Evolutionary conservation across 2,329 filamentous ascomycete genomes (phyloP).

Genomic region (Lachnellula cervina): DNA sequence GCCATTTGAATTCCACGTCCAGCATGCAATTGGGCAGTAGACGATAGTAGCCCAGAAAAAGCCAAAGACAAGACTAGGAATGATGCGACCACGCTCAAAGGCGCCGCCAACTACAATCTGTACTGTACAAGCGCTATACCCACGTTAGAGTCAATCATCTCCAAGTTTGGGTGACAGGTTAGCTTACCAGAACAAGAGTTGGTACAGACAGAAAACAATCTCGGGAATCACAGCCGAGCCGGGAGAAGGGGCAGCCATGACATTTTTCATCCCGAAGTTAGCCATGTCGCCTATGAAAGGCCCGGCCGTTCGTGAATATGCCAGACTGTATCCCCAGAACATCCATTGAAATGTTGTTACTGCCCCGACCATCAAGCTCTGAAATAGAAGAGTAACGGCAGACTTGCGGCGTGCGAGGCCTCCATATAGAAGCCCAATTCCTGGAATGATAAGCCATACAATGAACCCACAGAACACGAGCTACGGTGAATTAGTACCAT

Average conservation of each 20-base stretch:
- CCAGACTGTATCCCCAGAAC: conserved; percentile 61
- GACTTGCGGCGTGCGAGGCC: conserved; percentile 60
- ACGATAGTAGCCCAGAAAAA: conserved; percentile 62
- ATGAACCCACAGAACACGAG: conserved; percentile 51
- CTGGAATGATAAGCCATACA: conserved; percentile 63
- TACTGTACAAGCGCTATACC: conserved; percentile 45
- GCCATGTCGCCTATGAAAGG: conserved; percentile 59
- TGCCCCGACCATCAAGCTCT: conserved; percentile 53
- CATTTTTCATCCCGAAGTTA: conserved; percentile 58
- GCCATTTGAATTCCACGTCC: conserved; percentile 63
- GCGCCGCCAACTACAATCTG: conserved; percentile 62
- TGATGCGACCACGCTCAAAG: conserved; percentile 54
- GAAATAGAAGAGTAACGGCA: conserved; percentile 57
- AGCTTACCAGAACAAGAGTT: conserved; percentile 53
- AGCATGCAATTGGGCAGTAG: conserved; percentile 59
- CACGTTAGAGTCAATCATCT: background rate
- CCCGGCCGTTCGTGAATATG: conserved; percentile 55
- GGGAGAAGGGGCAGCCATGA: conserved; percentile 55
- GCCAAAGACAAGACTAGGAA: conserved; percentile 59
- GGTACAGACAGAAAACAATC: conserved; percentile 62
- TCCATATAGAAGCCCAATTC: conserved; percentile 60
- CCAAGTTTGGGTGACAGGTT: conserved; percentile 6
- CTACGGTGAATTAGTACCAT: too few species aligned
- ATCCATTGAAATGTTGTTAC: conserved; percentile 53
- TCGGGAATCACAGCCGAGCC: conserved; percentile 55